A percentile compares a stretch with the other conserved stretches of the same genome.
phyloP scores from a whole-genome alignment of 345 rosid genomes.

The Nephelium lappaceum region DNA sequence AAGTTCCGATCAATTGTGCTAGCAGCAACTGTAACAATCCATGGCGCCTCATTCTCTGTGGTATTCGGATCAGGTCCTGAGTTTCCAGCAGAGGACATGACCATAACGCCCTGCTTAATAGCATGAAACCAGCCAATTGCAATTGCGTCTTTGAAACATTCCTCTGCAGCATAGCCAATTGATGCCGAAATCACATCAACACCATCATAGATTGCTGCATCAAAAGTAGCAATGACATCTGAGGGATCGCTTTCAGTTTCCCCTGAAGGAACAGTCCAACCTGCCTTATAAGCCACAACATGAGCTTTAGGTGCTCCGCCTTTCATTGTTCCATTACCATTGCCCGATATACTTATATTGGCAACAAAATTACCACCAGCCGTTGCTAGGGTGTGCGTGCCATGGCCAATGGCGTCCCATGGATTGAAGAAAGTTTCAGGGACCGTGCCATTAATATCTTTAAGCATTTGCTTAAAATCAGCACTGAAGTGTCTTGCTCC shows the following conservation, averaged over 20 bases:
- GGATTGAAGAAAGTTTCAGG: constrained; percentile 29
- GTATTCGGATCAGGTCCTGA: constrained; percentile 58
- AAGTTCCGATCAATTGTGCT: constrained; percentile 73
- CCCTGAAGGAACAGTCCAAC: constrained; percentile 31
- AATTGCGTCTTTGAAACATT: constrained; percentile 35
- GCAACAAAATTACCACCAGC: constrained; percentile 59
- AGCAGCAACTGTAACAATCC: constrained; percentile 80
- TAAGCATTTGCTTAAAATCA: constrained; percentile 26
- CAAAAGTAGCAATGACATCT: constrained; percentile 61
- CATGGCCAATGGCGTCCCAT: constrained; percentile 56
- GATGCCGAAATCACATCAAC: constrained; percentile 39
- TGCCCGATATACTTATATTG: constrained; percentile 43
- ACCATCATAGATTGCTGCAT: constrained; percentile 47
- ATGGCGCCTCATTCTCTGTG: constrained; percentile 67
- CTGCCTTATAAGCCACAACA: constrained; percentile 61
- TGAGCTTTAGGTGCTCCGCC: constrained; percentile 70
- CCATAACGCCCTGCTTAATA: constrained; percentile 36
- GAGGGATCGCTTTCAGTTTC: constrained; percentile 27
- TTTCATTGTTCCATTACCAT: constrained; percentile 58
- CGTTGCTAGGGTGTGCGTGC: constrained; percentile 66
- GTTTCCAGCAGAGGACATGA: constrained; percentile 61
- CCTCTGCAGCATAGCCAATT: constrained; percentile 31
- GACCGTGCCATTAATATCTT: too few relatives aligned
- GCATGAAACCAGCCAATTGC: constrained; percentile 51
- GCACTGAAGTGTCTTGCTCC: constrained; percentile 67